Conservation (phyloP, 768 basidiomycete species). For the Leccinum obscurum region DNA sequence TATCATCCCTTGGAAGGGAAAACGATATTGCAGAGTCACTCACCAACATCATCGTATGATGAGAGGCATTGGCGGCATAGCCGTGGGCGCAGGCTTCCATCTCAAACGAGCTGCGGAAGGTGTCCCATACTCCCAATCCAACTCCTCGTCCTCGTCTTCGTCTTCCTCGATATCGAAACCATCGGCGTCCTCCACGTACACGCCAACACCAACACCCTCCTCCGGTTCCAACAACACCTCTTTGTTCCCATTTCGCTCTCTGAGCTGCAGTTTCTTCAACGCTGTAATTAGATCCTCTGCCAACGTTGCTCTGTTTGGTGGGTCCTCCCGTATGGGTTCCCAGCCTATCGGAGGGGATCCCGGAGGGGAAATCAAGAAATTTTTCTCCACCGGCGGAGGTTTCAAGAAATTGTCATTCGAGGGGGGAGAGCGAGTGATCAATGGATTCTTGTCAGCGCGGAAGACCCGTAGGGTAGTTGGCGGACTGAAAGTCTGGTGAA, state of each 20-base stretch:
- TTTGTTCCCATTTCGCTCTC: constrained; percentile 38
- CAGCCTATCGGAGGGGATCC: constrained; percentile 97
- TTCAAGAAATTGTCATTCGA: constrained; percentile 44
- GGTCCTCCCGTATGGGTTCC: constrained; percentile 89
- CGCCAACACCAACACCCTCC: constrained; percentile 71
- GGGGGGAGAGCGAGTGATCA: constrained; percentile 40
- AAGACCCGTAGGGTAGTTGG: constrained; percentile 63
- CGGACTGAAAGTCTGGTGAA: constrained; percentile 38
- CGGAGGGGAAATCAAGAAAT: constrained; percentile 97
- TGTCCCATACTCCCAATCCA: constrained; percentile 63
- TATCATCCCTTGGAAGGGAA: constrained; percentile 53
- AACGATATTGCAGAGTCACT: constrained; percentile 17
- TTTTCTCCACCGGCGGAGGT: constrained; percentile 83
- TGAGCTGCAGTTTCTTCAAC: constrained; percentile 64
- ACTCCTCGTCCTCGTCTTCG: constrained; percentile 21
- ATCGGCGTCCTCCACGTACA: constrained; percentile 78
- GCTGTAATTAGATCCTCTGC: constrained; percentile 88
- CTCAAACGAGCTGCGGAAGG: constrained; percentile 46
- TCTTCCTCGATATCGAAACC: constrained; percentile 31
- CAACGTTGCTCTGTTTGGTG: constrained; percentile 79
- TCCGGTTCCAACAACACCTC: constrained; percentile 69
- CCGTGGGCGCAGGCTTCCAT: constrained; percentile 54
- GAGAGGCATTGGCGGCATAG: constrained; percentile 52
- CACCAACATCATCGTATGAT: constrained; percentile 26
- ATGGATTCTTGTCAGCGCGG: constrained; percentile 69